Base-by-base conservation (phyloP, 2,329 filamentous ascomycete genomes). In the Sclerotinia trifoliorum region DNA sequence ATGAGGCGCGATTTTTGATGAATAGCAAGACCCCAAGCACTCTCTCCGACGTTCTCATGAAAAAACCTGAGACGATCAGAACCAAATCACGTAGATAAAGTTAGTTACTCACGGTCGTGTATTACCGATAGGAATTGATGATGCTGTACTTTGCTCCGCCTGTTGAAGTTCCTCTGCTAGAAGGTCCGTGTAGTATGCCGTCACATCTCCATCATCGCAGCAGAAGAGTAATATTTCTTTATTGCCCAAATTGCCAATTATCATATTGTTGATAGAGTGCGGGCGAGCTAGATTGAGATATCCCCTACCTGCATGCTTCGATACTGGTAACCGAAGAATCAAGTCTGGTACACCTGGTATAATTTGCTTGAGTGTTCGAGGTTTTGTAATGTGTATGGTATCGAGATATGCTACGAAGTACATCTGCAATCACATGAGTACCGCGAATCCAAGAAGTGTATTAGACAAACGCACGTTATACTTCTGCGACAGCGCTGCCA, bases 21-120 rank as follows among this genome's bases (percentile, higher is more conserved):
- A 26, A 70, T 67, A 39, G 69, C 60, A 97, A 79, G 65, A 0
- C 94, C 95, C 95, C 95, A 99, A 2, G 94, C 94, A 69, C 92
- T 94, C 32, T 80, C 81, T 1, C 86, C 86, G 2, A 97, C 93
- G 76, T 91, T 93, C 49, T 90, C 86, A 69, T 88, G 86, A 68
- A 97, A 91, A 75, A 96, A 91, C 11, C 72, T 74, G 61, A 29
- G 26, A 29, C 15, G 15, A 71, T 68, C 71, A 66, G 64, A 51
- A 60, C 24, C 44, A 42, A 35, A 51, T 6, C 29, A 60, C 21
- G 49, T 10, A 66, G 2, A 15, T 17, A 35, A 39, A 21, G 5
- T 21, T 29, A 15, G 29, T n/a, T 11, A 68, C 71, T 71, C 57
- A 74, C 72, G 74, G 73, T 48, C 65, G 65, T n/a, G 67, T 61